phyloP scores from a whole-genome alignment of 2,329 filamentous ascomycete species.

The Exserohilum rostratum region DNA sequence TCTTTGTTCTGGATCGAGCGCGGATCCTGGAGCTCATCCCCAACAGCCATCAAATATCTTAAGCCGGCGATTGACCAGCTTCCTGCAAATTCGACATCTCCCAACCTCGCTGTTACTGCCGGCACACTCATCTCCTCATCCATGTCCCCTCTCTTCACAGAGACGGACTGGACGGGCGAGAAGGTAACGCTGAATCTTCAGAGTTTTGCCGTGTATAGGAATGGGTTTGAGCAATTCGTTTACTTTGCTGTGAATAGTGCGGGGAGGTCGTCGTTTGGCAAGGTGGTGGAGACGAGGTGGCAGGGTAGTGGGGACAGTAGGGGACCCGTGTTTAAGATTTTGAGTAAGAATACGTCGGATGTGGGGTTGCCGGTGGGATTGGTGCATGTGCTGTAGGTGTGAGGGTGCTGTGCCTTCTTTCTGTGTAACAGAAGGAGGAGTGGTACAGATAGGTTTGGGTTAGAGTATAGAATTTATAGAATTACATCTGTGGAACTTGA shows the following conservation, averaged over 20 bases:
- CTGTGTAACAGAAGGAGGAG: too few species aligned
- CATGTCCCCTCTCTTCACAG: constrained; percentile 15
- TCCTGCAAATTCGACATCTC: background rate
- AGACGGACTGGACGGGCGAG: constrained; percentile 14
- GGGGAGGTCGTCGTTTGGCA: constrained; percentile 15
- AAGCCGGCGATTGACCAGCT: constrained; percentile 1
- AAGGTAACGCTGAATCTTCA: constrained; percentile 12
- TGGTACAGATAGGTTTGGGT: too few species aligned
- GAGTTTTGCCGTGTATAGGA: constrained; percentile 15
- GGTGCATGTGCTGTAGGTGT: constrained; percentile 13
- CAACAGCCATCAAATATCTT: constrained; percentile 14
- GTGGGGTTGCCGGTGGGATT: constrained; percentile 19
- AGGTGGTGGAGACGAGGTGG: constrained; percentile 16
- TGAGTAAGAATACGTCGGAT: constrained; percentile 9
- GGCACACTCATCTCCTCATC: constrained; percentile 12
- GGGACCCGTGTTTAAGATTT: constrained; percentile 10
- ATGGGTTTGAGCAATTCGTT: constrained; percentile 2
- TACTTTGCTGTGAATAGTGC: constrained; percentile 16
- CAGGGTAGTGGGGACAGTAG: constrained; percentile 4
- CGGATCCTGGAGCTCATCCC: constrained; percentile 11
- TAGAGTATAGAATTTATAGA: too few species aligned
- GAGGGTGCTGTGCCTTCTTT: too few species aligned
- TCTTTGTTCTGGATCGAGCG: constrained; percentile 15
- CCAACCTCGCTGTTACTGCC: background rate
- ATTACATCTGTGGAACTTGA: too few species aligned